A percentile compares a stretch with the other conserved stretches of the same genome.
These are phyloP conservation scores for Myxozyma mucilagina DNA, from an alignment of 805 yeast species.

Conservation along the genomic window DNA sequence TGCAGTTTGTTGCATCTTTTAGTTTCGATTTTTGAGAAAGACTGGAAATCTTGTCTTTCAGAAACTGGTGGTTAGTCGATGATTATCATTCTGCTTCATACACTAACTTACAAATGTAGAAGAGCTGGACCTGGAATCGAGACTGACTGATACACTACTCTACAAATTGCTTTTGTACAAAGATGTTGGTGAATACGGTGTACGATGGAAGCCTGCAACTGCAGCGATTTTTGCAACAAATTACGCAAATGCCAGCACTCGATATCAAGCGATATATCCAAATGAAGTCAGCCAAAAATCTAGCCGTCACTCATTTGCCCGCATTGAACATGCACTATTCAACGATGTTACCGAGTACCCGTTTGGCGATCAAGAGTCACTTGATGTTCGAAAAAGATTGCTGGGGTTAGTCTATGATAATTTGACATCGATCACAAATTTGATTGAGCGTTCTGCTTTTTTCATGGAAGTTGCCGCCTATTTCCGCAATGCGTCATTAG, in stretches of 20 bases:
- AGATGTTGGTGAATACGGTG: not conserved
- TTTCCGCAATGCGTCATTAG: constrained; percentile 11
- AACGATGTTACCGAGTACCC: not conserved
- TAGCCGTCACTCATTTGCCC: not conserved
- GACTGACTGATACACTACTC: not conserved
- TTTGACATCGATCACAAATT: not conserved
- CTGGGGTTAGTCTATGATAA: constrained; percentile 18
- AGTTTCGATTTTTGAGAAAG: constrained; percentile 11
- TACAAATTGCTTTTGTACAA: constrained; percentile 6
- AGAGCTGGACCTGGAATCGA: not conserved
- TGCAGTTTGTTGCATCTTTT: not conserved
- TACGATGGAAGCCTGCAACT: constrained; percentile 23
- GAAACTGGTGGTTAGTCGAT: not conserved
- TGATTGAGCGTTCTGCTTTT: constrained; percentile 9
- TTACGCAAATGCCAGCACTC: not conserved
- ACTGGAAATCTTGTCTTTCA: constrained; percentile 12
- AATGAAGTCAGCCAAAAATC: constrained; percentile 18
- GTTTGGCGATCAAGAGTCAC: constrained; percentile 10
- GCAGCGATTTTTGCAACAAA: constrained; percentile 18
- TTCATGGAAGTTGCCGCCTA: constrained; percentile 16
- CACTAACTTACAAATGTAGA: not conserved
- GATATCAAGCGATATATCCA: constrained; percentile 11
- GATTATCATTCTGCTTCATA: not conserved
- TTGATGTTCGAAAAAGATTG: constrained; percentile 8
- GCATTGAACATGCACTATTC: not conserved